A percentile compares a stretch with the other conserved stretches of the same genome.
Conservation (phyloP, 805 yeast genomes). For the Suhomyces sp. region DNA sequence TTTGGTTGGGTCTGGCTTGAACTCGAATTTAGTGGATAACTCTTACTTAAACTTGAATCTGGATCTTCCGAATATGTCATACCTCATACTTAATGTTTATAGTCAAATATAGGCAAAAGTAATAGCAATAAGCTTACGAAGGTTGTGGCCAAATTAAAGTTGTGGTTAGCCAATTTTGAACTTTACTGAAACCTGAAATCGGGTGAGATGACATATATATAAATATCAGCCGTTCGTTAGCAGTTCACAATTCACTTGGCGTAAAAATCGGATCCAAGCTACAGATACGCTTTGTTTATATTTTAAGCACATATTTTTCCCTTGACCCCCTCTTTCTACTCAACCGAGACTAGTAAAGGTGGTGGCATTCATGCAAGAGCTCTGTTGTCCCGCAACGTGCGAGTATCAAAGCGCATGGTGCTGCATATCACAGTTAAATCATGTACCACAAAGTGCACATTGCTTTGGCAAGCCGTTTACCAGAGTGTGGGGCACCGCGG, state of each 20-base stretch:
- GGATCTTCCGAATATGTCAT: not conserved
- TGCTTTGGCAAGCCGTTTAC: not conserved
- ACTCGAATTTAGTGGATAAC: not conserved
- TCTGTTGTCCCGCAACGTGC: not conserved
- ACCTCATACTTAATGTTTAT: not conserved
- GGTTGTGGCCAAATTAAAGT: not conserved
- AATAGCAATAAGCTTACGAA: too few species aligned
- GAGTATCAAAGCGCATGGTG: not conserved
- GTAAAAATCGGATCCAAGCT: not conserved
- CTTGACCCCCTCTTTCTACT: not conserved
- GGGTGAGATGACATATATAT: not conserved
- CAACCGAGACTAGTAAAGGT: not conserved
- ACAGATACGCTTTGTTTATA: not conserved
- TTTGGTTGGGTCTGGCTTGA: not conserved
- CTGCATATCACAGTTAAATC: not conserved
- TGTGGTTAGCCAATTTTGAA: not conserved
- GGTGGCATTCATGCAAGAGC: not conserved
- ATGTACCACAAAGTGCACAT: not conserved
- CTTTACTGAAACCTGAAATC: not conserved
- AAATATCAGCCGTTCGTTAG: not conserved
- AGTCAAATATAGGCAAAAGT: not conserved
- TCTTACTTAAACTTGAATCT: not conserved
- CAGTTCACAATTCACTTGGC: not conserved
- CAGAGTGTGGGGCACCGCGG: not conserved
- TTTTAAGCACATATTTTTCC: not conserved